Percentiles rank a stretch among this genome's conserved stretches.
Conservation (phyloP, 1,139 yeast species). For the Groenewaldozyma auringiensis region DNA sequence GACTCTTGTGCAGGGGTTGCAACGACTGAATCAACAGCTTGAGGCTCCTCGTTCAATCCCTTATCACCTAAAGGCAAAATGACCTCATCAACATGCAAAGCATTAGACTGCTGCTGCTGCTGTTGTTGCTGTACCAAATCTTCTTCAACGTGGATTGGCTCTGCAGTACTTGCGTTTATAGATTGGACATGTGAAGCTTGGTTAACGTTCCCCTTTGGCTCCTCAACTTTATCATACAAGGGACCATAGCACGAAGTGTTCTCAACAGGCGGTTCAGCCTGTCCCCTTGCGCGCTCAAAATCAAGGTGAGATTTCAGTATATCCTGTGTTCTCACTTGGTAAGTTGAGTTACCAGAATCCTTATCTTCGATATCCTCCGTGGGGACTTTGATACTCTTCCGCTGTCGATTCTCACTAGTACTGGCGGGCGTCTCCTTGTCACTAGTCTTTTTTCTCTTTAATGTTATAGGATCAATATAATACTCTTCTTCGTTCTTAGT, state of each 20-base stretch:
- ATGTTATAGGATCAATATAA: conserved; percentile 13
- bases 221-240: not conserved
- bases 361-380: conserved; percentile 4
- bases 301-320: not conserved
- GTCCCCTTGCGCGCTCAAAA: not conserved
- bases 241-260: too few relatives aligned
- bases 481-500: conserved; percentile 3
- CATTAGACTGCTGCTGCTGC: not conserved
- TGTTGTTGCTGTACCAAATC: too few relatives aligned
- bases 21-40: not conserved
- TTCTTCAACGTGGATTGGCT: not conserved
- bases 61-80: not conserved
- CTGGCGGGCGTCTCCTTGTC: not conserved
- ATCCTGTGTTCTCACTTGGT: not conserved
- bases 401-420: not conserved
- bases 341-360: not conserved
- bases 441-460: conserved; percentile 7
- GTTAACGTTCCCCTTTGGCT: too few relatives aligned
- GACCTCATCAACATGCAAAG: not conserved
- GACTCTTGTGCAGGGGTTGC: not conserved
- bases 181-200: not conserved
- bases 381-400: conserved; percentile 8
- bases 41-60: not conserved
- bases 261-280: not conserved
- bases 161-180: not conserved